Evolutionary conservation across 148 eudicot species (phyloP).

Genomic region (Amaranthus cruentus): DNA sequence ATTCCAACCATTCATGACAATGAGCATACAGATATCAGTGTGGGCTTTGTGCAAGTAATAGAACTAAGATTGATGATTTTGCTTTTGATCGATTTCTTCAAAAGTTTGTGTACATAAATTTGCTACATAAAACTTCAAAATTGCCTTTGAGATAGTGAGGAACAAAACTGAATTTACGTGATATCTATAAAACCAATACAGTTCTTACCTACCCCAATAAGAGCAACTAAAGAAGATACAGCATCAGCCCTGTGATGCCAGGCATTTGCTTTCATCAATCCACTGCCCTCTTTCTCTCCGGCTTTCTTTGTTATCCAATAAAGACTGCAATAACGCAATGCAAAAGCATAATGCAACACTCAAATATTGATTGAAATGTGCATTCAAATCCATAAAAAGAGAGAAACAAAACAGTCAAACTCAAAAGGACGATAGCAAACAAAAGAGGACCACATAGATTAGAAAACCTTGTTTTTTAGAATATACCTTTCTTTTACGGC

Average conservation of each 20-base stretch:
- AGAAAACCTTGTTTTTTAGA: neutral
- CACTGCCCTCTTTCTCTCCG: constrained; percentile 92
- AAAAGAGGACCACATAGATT: neutral
- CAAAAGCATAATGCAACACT: constrained; percentile 1
- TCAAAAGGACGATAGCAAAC: neutral
- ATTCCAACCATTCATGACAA: neutral
- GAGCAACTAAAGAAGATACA: constrained; percentile 89
- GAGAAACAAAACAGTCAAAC: neutral
- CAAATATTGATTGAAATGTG: neutral
- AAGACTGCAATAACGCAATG: constrained; percentile 40
- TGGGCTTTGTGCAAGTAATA: neutral
- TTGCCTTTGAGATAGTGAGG: neutral
- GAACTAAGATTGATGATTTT: neutral
- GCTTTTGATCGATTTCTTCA: no score
- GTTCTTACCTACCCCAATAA: constrained; percentile 91
- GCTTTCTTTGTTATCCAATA: constrained; percentile 91
- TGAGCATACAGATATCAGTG: neutral
- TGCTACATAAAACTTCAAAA: neutral
- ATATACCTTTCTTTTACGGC: constrained; percentile 84
- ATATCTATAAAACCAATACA: constrained; percentile 6
- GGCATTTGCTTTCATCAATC: constrained; percentile 98
- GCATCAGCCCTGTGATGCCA: constrained; percentile 99
- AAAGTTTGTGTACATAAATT: neutral
- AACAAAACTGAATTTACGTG: neutral
- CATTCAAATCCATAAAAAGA: constrained; percentile 4